phyloP scores from a whole-genome alignment of 352 stramenopile genomes.

The Aphanomyces cochlioides region DNA sequence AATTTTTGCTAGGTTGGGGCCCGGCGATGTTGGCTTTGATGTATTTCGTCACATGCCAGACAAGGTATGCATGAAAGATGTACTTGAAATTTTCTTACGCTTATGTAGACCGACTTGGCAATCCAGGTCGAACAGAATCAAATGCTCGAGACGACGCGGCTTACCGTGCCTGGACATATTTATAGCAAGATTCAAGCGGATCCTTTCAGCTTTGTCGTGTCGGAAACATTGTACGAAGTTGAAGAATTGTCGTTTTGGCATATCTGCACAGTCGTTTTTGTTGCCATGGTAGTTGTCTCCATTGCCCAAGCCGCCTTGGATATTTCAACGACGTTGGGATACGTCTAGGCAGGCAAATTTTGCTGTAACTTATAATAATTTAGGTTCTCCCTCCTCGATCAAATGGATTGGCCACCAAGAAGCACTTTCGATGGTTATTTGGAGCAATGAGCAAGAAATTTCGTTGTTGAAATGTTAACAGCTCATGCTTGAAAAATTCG shows the following conservation, averaged over 20 bases:
- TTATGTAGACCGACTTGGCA: constrained; percentile 35
- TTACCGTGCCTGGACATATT: constrained; percentile 57
- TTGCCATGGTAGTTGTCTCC: constrained; percentile 80
- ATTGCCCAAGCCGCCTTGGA: constrained; percentile 47
- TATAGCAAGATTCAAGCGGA: constrained; percentile 83
- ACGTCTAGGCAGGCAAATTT: background rate
- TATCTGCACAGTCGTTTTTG: constrained; percentile 64
- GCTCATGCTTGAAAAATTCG: too few species aligned
- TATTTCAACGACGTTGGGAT: background rate
- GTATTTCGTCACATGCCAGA: constrained; percentile 85
- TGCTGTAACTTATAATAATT: too few species aligned
- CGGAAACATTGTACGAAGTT: constrained; percentile 75
- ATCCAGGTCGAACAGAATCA: constrained; percentile 60
- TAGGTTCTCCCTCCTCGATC: too few species aligned
- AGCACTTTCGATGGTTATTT: too few species aligned
- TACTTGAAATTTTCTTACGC: background rate
- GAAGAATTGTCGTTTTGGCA: constrained; percentile 83
- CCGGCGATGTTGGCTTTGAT: constrained; percentile 64
- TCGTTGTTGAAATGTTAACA: too few species aligned
- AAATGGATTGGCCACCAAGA: too few species aligned
- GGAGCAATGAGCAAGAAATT: too few species aligned
- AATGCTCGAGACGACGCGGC: constrained; percentile 40
- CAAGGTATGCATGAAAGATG: constrained; percentile 44
- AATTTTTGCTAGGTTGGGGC: constrained; percentile 43
- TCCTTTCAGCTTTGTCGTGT: constrained; percentile 82